A percentile compares a stretch with the other conserved stretches of the same genome.
These are phyloP conservation scores for Trebouxia gelatinosa DNA, from an alignment of 163 green algal genomes.

Conservation along the genomic window DNA sequence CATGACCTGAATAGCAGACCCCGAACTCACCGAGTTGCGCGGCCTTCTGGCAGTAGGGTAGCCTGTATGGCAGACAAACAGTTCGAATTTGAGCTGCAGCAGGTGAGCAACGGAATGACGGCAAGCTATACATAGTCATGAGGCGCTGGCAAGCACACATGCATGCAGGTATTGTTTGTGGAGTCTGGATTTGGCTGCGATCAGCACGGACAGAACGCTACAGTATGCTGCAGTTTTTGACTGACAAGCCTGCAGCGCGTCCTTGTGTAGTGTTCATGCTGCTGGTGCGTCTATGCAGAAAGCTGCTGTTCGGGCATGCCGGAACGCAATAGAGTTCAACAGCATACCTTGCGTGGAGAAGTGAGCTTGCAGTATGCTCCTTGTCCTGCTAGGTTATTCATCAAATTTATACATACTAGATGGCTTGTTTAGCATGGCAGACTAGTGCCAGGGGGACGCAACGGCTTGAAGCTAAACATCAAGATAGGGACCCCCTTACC, in stretches of 20 bases:
- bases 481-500: slow-evolving; percentile 44
- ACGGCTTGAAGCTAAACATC: slow-evolving; percentile 44
- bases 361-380: no score
- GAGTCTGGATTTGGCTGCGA: slow-evolving; percentile 34
- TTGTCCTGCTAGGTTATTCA: no score
- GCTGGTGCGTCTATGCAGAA: slow-evolving; percentile 33
- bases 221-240: neutral
- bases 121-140: no score
- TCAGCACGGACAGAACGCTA: slow-evolving; percentile 32
- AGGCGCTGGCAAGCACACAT: no score
- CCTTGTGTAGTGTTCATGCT: neutral
- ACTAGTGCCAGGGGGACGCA: slow-evolving; percentile 47
- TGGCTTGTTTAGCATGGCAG: no score
- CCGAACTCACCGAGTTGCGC: no score
- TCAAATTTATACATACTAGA: no score
- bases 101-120: no score
- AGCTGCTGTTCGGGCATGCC: slow-evolving; percentile 43
- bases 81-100: no score
- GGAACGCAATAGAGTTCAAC: slow-evolving; percentile 62
- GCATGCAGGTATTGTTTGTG: slow-evolving; percentile 43
- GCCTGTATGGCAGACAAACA: no score
- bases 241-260: neutral
- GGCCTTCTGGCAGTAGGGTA: no score
- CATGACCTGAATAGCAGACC: no score
- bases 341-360: slow-evolving; percentile 42